A percentile compares a stretch with the other conserved stretches of the same genome.
Conservation (phyloP, 2,329 filamentous ascomycete species). For the Clonostachys chloroleuca region DNA sequence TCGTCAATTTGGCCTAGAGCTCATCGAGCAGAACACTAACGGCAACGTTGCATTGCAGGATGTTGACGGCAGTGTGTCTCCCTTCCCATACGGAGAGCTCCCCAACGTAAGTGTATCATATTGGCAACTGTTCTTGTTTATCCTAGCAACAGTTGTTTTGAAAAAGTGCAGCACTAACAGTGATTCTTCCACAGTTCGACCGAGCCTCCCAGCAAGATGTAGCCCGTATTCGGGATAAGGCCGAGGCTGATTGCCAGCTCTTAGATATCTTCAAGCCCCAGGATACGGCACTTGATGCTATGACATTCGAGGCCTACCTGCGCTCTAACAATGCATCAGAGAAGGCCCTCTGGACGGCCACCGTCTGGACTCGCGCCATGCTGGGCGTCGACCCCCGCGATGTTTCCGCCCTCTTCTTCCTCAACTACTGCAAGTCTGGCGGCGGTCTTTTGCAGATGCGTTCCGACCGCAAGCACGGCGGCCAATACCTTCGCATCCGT, state of each 20-base stretch:
- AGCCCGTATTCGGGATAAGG: conserved; percentile 13
- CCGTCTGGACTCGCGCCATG: conserved; percentile 43
- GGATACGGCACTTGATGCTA: conserved; percentile 10
- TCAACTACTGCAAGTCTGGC: conserved; percentile 49
- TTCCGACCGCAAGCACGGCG: conserved; percentile 46
- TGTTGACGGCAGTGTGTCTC: conserved; percentile 18
- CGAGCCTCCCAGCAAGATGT: neutral
- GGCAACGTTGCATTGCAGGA: conserved; percentile 37
- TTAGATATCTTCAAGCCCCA: conserved; percentile 12
- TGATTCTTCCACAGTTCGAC: conserved; percentile 1
- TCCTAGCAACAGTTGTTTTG: neutral
- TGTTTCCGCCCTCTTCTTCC: conserved; percentile 45
- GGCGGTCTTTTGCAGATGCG: conserved; percentile 47
- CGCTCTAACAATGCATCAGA: conserved; percentile 10
- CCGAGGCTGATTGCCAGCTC: conserved; percentile 17
- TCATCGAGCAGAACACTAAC: conserved; percentile 39
- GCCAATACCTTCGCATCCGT: conserved; percentile 43
- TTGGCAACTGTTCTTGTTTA: neutral
- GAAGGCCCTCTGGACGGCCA: conserved; percentile 25
- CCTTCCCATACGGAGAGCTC: conserved; percentile 11
- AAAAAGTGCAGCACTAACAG: neutral
- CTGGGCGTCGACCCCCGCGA: conserved; percentile 43
- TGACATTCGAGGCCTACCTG: conserved; percentile 20
- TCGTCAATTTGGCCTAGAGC: conserved; percentile 29
- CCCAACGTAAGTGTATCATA: conserved; percentile 9